Evolutionary conservation across 2,329 filamentous ascomycete species (phyloP).

Genomic region (Botryotinia globosa): DNA sequence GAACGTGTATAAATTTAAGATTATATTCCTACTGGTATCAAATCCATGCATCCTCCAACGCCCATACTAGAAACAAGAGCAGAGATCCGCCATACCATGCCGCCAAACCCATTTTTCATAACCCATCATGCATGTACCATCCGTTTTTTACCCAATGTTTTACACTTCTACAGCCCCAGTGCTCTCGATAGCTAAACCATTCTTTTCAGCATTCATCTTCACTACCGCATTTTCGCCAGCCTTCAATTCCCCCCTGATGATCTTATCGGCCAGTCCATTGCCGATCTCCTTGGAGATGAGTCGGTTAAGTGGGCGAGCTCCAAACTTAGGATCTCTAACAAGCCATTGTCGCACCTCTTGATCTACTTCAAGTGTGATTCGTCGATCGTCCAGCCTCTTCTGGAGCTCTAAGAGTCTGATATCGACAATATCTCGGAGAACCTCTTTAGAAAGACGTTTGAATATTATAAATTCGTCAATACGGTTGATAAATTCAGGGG

Average conservation of each 20-base stretch:
- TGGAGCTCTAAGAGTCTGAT: slow-evolving; percentile 87
- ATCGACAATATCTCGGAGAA: slow-evolving; percentile 88
- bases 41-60: neutral
- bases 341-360: slow-evolving; percentile 79
- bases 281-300: slow-evolving; percentile 88
- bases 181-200: slow-evolving; percentile 52
- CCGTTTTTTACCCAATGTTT: neutral
- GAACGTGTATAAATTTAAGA: neutral
- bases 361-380: slow-evolving; percentile 72
- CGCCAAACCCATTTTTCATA: slow-evolving; percentile 4
- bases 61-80: neutral
- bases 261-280: slow-evolving; percentile 84
- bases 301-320: slow-evolving; percentile 85
- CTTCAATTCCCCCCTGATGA: slow-evolving; percentile 81
- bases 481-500: slow-evolving; percentile 93
- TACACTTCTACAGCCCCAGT: slow-evolving; percentile 16
- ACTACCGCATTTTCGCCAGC: slow-evolving; percentile 72
- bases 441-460: slow-evolving; percentile 74
- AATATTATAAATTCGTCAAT: slow-evolving; percentile 98
- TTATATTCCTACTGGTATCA: neutral
- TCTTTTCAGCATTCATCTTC: slow-evolving; percentile 59
- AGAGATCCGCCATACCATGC: slow-evolving; percentile 13
- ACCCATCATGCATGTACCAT: neutral
- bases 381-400: slow-evolving; percentile 74
- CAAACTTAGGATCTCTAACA: slow-evolving; percentile 84